Evolutionary conservation across 495 filamentous ascomycete species (phyloP), one percentile per base, ranked within the genome.

Genomic region (Talaromyces adpressus): DNA sequence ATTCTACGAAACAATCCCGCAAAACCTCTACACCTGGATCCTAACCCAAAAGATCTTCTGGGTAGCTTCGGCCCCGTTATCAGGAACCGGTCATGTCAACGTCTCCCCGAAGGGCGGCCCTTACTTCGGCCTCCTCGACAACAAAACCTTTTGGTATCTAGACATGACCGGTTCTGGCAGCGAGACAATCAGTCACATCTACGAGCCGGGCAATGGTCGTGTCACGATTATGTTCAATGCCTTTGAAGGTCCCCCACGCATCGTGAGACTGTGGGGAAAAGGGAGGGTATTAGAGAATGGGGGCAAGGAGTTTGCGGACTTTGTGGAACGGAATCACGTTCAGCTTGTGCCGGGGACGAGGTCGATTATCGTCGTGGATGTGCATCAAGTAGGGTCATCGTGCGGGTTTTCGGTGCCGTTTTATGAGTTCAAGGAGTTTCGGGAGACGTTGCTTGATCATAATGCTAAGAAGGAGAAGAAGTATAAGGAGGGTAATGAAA

Each of bases 171-270:
- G 90, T 6, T 87, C 83, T 27, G 89, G 90, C 3, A 79, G 71
- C 61, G 90, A 93, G 71, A 93, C 89, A 0, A 85, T 93, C 53
- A 74, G 80, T 3, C 90, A 92, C 67, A 68, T 91, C 5, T 85
- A 89, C 63, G 89, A 93, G 66, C 64, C 39, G 1, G 51, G 54
- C 47, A 92, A 92, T 69, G 88, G 87, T 20, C 80, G 90, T 12
- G 80, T 90, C 27, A 90, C 89, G 0, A 69, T 91, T 63, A 82
- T 89, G 76, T 90, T 91, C 74, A 88, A 83, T 66, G 82, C 84
- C 4, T 93, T 92, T 68, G 82, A 83, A 9, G 73, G 75, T 0
- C 70, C 77, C 1, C 89, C 89, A 3, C 79, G 83, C 63, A 92
- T 93, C 65, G 64, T 91, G 63, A 72, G 90, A 2, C 72, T 91